These are phyloP conservation scores for Oidiodendron maius DNA, from an alignment of 495 filamentous ascomycete species.

Conservation along the genomic window DNA sequence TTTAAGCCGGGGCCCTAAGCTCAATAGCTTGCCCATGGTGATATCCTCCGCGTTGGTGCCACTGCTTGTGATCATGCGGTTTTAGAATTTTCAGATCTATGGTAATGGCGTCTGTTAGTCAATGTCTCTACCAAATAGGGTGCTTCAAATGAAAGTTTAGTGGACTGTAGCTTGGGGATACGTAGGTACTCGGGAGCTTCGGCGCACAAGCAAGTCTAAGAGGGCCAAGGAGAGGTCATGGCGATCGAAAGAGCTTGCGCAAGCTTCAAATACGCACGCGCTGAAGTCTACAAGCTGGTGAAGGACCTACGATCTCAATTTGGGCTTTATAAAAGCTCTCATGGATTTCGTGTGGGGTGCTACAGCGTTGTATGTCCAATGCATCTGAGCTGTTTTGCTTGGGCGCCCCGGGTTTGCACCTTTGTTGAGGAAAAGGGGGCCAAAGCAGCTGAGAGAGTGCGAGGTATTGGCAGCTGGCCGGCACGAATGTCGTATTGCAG, in stretches of 20 bases:
- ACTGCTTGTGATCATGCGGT: constrained; percentile 19
- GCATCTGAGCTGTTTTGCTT: constrained; percentile 8
- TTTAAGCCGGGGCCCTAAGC: constrained; percentile 57
- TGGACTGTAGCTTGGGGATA: background rate
- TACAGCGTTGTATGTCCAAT: constrained; percentile 13
- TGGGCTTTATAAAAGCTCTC: constrained; percentile 19
- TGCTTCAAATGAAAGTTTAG: too few relatives aligned
- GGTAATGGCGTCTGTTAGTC: background rate
- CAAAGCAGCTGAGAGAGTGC: background rate
- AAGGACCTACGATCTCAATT: constrained; percentile 24
- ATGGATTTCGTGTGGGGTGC: constrained; percentile 24
- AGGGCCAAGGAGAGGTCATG: background rate
- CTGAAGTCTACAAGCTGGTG: constrained; percentile 18
- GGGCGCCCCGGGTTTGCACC: constrained; percentile 19
- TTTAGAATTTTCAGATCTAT: constrained; percentile 2
- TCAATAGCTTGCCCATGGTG: constrained; percentile 35
- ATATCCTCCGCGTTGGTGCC: constrained; percentile 16
- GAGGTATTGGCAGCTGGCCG: background rate
- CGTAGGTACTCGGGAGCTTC: background rate
- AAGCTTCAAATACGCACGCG: constrained; percentile 12
- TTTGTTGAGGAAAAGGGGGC: constrained; percentile 7
- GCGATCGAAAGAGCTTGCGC: constrained; percentile 16
- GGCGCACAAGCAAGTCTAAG: constrained; percentile 8
- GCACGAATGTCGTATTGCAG: too few relatives aligned
- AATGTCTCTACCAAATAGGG: background rate